Evolutionary conservation across 441 rosid genomes (phyloP), one percentile per base, ranked within the genome.

Genomic region (Mallotus repandus): DNA sequence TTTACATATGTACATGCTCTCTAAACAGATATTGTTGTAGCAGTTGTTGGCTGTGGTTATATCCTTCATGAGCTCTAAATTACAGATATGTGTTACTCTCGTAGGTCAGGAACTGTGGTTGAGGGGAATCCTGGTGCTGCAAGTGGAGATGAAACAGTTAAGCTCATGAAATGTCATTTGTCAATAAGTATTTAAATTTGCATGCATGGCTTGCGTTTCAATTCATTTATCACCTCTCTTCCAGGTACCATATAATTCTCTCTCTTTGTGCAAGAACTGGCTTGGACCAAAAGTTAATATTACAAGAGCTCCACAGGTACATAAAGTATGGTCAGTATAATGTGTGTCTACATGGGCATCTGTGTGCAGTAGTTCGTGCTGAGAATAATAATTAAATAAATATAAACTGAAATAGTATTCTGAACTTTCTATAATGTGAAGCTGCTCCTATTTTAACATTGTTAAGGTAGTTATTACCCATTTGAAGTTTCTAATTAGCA

Each of bases 241-340:
- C 55, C 86, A 93, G 99, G 99, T 93, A 58, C 89, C 99, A 2
- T 96, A 96, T 77, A 86, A 92, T 85, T 96, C 99, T 76, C 93
- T 96, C 67, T 90, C 99, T 76, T 87, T 90, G 87, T 96, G 99
- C 87, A 96, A 96, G 88, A 87, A 82, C 82, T 96, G 98, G 99
- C 93, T 96, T 53, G 99, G 99, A 74, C 83, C 91, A 67, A 87
- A 80, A 81, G 97, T 93, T 66, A 96, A 96, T 81, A 84, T 93
- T 82, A 96, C 97, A 66, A 91, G 93, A 82, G 88, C 97, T 71
- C 99, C 98, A 18, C 99, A 96, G 97, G 99, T 93, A 84, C 59
- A 48, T 56, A 8, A 19, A 55, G 25, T 59, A 12, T 14, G 11
- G 11, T 46, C n/a, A 43, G 9, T 54, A 35, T 74, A 22, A 65